Percentiles rank a stretch among this genome's conserved stretches.
phyloP scores from a whole-genome alignment of 352 stramenopile species.

The Globisporangium heterothallicum region DNA sequence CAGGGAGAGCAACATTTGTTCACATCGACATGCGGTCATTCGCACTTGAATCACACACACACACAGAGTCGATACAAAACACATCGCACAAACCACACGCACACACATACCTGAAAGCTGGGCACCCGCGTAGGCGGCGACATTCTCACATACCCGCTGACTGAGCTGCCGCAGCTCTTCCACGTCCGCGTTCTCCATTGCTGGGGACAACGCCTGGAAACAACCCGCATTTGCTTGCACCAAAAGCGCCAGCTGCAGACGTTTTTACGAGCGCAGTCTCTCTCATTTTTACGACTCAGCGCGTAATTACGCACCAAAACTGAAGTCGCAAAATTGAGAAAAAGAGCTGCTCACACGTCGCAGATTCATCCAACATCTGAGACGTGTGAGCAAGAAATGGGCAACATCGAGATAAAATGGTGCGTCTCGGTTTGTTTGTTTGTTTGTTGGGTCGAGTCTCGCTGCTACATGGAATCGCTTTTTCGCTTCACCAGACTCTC shows the following conservation, averaged over 20 bases:
- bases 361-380: constrained; percentile 3
- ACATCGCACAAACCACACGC: neutral
- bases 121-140: constrained; percentile 57
- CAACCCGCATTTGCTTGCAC: neutral
- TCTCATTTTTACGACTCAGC: neutral
- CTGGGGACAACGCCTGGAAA: neutral
- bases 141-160: constrained; percentile 59
- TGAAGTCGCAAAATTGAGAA: neutral
- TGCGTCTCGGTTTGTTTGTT: neutral
- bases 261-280: constrained; percentile 5
- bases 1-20: neutral
- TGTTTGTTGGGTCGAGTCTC: neutral
- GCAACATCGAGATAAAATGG: neutral
- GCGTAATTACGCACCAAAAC: constrained; percentile 10
- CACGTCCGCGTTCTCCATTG: constrained; percentile 58
- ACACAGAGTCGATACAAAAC: no score
- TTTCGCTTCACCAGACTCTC: constrained; percentile 27
- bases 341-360: constrained; percentile 6
- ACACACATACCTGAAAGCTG: constrained; percentile 50
- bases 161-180: constrained; percentile 56
- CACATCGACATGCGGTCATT: neutral
- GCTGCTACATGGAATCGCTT: constrained; percentile 51
- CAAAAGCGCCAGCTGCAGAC: neutral
- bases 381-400: constrained; percentile 2
- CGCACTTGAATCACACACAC: no score